These are phyloP conservation scores for Aspergillus clavatus DNA, from an alignment of 2,329 filamentous ascomycete species.

Conservation along the genomic window DNA sequence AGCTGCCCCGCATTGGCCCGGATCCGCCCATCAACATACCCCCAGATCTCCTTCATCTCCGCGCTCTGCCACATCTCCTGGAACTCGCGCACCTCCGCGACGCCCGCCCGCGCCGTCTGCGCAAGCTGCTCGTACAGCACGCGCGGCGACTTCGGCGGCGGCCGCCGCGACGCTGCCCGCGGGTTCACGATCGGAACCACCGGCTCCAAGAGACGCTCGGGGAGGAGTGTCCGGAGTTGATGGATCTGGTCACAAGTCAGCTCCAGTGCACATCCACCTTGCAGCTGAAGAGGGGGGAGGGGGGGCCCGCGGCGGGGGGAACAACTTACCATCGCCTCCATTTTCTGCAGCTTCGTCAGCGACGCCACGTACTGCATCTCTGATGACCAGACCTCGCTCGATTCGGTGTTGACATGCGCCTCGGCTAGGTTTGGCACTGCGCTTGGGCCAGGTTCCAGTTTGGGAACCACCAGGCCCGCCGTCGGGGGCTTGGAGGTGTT, in stretches of 20 bases:
- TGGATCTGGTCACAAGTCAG: too few relatives aligned
- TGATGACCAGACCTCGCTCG: constrained; percentile 23
- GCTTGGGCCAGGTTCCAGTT: constrained; percentile 15
- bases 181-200: constrained; percentile 37
- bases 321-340: constrained; percentile 29
- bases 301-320: too few relatives aligned
- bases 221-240: constrained; percentile 39
- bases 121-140: constrained; percentile 33
- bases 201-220: constrained; percentile 38
- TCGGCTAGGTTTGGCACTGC: too few relatives aligned
- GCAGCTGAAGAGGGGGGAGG: too few relatives aligned
- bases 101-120: constrained; percentile 31
- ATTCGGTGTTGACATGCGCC: not conserved
- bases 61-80: constrained; percentile 38
- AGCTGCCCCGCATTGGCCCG: constrained; percentile 35
- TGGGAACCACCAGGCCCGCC: constrained; percentile 14
- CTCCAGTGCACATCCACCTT: too few relatives aligned
- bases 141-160: constrained; percentile 31
- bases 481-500: constrained; percentile 4
- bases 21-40: constrained; percentile 32
- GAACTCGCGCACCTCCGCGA: constrained; percentile 36
- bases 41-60: constrained; percentile 38
- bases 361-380: constrained; percentile 39
- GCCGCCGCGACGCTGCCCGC: constrained; percentile 13
- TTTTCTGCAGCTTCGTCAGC: constrained; percentile 37